Evolutionary conservation across 352 stramenopile species (phyloP), one percentile per base, ranked within the genome.

Genomic region (Phytophthora constricta): DNA sequence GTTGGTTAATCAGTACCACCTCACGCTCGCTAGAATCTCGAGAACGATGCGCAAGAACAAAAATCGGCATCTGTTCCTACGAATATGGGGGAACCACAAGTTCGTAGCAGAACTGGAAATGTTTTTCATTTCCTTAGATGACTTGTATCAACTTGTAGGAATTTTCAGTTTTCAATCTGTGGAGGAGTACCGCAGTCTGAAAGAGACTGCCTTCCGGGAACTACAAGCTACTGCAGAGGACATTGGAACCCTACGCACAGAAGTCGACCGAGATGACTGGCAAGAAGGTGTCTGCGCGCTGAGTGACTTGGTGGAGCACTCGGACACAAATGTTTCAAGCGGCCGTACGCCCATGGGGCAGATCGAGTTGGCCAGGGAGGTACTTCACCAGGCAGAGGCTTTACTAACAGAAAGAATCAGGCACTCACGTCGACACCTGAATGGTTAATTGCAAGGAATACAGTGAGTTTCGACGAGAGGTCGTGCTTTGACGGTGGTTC

Each of bases 361-460:
- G 43, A 5, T 53, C 2, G 43, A 57, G 43, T 45, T 68, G 14
- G 43, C 58, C 19, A 49, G 47, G 34, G 51, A 45, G 43, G 50
- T 51, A 11, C 62, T 68, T 43, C 8, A 43, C 14, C 58, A 53
- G 48, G 52, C 58, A 14, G 61, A 41, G 31, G 23, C 51, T 23
- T 39, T 41, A 13, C 50, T 48, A 20, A 47, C 27, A 20, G 48
- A 33, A 42, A 57, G 39, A 45, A 56, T 17, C 25, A 23, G 14
- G 16, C 4, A 28, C 19, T 66, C 28, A 56, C 56, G 9, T 46
- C 28, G 0, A 58, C 56, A 13, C 62, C 48, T 2, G 17, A 39
- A 14, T 71, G 63, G 56, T 66, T 62, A 42, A 66, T 71, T 14
- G 48, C 49, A 1, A 57, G 56, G 19, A 56, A 65, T 28, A 56